Conservation (phyloP, 1,139 yeast genomes). For the Candida sojae region DNA sequence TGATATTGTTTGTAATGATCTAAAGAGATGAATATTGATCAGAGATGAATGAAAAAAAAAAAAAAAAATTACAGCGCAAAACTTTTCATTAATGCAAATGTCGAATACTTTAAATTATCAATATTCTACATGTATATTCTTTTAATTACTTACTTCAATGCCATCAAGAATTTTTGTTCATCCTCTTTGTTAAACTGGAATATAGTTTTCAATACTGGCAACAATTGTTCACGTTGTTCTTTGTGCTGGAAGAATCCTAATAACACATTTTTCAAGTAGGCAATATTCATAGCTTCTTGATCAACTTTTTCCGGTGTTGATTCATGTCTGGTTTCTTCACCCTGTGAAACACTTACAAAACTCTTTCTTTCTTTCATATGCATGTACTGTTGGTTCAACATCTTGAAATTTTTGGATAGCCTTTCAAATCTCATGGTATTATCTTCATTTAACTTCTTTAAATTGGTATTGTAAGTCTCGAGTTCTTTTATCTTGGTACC, state of each 20-base stretch:
- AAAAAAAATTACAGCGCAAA: background rate
- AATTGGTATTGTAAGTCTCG: slow-evolving; percentile 56
- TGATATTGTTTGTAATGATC: slow-evolving; percentile 1
- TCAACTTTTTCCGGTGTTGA: background rate
- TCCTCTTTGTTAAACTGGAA: slow-evolving; percentile 70
- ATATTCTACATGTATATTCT: slow-evolving; percentile 1
- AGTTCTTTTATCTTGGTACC: slow-evolving; percentile 54
- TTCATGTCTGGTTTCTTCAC: background rate
- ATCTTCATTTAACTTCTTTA: slow-evolving; percentile 71
- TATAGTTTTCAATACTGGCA: slow-evolving; percentile 82
- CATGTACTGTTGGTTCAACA: slow-evolving; percentile 58
- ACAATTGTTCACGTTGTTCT: slow-evolving; percentile 81
- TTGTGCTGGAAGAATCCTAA: slow-evolving; percentile 87
- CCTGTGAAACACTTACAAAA: background rate
- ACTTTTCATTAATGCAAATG: no score
- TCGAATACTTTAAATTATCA: background rate
- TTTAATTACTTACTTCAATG: slow-evolving; percentile 50
- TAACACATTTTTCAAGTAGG: slow-evolving; percentile 84
- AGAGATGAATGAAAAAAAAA: background rate
- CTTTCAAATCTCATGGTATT: slow-evolving; percentile 64
- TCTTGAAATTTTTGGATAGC: slow-evolving; percentile 64
- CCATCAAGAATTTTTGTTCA: slow-evolving; percentile 65
- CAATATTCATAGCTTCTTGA: slow-evolving; percentile 43
- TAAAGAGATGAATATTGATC: background rate
- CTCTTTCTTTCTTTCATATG: slow-evolving; percentile 19